Percentiles rank a stretch among this genome's conserved stretches.
Conservation (phyloP, 2,329 filamentous ascomycete genomes). For the Aspergillus sp. region DNA sequence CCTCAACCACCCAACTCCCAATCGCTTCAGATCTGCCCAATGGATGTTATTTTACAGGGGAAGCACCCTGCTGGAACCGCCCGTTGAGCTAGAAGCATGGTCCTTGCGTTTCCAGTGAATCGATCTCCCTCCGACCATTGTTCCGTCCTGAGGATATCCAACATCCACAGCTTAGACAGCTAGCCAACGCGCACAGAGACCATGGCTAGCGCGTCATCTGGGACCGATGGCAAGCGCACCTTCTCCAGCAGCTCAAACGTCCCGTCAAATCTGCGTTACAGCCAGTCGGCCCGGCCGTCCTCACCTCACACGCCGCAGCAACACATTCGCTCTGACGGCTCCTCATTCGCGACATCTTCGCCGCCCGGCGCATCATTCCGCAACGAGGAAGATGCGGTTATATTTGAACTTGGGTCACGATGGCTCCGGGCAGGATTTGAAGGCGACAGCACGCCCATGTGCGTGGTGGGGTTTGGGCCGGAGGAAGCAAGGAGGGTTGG, state of each 20-base stretch:
- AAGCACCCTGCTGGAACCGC: no score
- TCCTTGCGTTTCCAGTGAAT: conserved; percentile 1
- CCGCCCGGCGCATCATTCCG: conserved; percentile 51
- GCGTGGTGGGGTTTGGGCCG: conserved; percentile 62
- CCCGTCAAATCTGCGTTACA: conserved; percentile 21
- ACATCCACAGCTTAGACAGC: conserved; percentile 1
- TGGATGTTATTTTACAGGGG: no score
- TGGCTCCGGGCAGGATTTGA: conserved; percentile 76
- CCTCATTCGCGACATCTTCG: conserved; percentile 45
- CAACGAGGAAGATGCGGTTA: conserved; percentile 71
- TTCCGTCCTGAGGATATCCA: conserved; percentile 7
- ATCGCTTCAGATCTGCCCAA: no score
- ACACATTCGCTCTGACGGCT: conserved; percentile 40
- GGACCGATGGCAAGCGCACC: conserved; percentile 17
- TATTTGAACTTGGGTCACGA: conserved; percentile 75
- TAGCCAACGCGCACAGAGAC: conserved; percentile 6
- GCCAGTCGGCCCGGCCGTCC: conserved; percentile 25
- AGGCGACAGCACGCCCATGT: conserved; percentile 66
- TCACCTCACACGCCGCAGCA: conserved; percentile 53
- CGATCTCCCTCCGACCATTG: conserved; percentile 4
- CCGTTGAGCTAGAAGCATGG: conserved; percentile 5
- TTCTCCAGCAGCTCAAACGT: conserved; percentile 10
- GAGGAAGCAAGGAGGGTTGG: conserved; percentile 68
- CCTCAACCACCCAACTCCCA: no score
- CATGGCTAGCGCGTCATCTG: conserved; percentile 13